Conservation (phyloP, 352 stramenopile species). For the Phytophthora kernoviae region DNA sequence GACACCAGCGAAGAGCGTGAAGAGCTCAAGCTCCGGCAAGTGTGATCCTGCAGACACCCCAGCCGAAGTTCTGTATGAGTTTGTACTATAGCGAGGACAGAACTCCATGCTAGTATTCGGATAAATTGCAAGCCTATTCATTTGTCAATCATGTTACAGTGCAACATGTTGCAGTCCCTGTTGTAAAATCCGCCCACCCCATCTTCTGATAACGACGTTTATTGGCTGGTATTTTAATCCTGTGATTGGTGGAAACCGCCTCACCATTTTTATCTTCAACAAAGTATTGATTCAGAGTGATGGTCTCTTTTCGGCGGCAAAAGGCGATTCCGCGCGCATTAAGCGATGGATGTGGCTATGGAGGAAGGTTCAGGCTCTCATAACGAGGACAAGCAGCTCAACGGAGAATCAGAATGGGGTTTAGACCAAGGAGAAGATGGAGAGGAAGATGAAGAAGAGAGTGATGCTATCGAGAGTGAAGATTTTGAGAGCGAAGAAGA, state of each 20-base stretch:
- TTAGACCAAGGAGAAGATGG: constrained; percentile 12
- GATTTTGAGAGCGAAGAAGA: constrained; percentile 24
- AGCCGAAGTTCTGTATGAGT: constrained; percentile 63
- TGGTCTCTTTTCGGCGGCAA: constrained; percentile 31
- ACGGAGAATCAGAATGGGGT: constrained; percentile 49
- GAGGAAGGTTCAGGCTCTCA: not conserved
- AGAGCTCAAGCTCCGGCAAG: constrained; percentile 11
- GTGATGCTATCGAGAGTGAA: constrained; percentile 31
- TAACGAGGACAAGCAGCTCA: constrained; percentile 5
- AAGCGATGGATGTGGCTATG: constrained; percentile 18
- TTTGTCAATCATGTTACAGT: not conserved
- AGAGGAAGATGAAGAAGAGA: constrained; percentile 23
- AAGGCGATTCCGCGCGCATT: constrained; percentile 22
- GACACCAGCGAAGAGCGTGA: constrained; percentile 20
- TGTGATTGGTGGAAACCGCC: constrained; percentile 9
- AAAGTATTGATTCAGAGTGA: constrained; percentile 29
- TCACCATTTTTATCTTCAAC: constrained; percentile 5
- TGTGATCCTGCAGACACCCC: constrained; percentile 17
- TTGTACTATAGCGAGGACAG: constrained; percentile 49
- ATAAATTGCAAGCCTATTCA: not conserved
- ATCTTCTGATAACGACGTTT: too few relatives aligned
- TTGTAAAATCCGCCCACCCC: too few relatives aligned
- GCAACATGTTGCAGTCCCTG: too few relatives aligned
- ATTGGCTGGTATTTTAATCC: too few relatives aligned
- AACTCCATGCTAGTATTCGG: not conserved